phyloP scores from a whole-genome alignment of 2,329 filamentous ascomycete species.

The Lachnellula occidentalis region DNA sequence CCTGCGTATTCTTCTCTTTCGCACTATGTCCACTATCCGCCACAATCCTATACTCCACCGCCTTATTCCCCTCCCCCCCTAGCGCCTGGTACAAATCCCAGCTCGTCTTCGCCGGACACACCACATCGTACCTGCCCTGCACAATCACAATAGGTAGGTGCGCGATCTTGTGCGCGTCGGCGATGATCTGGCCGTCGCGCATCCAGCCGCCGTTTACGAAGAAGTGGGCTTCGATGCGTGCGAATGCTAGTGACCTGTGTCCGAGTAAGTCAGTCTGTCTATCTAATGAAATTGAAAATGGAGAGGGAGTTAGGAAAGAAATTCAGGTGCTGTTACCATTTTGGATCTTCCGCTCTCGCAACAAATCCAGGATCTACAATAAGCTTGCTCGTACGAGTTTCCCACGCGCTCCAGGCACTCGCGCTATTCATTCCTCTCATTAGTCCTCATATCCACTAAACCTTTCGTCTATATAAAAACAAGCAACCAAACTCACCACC shows the following conservation, averaged over 20 bases:
- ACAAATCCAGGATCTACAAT: neutral
- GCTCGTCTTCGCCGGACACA: constrained; percentile 39
- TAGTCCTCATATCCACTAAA: neutral
- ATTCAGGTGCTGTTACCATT: constrained; percentile 13
- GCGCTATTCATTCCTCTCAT: neutral
- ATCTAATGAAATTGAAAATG: neutral
- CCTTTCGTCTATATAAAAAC: neutral
- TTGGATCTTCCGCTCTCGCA: neutral
- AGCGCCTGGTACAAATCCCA: constrained; percentile 39
- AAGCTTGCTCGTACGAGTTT: neutral
- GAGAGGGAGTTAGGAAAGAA: neutral
- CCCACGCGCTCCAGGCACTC: neutral
- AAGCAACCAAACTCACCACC: constrained; percentile 18
- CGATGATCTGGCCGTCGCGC: constrained; percentile 36
- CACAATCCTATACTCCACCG: constrained; percentile 26
- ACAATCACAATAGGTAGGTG: constrained; percentile 34
- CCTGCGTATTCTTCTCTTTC: constrained; percentile 24
- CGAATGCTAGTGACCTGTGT: constrained; percentile 32
- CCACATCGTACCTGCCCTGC: constrained; percentile 42
- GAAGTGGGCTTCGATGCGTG: constrained; percentile 39
- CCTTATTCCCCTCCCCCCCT: constrained; percentile 24
- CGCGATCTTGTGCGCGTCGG: constrained; percentile 26
- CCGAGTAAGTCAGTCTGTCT: too few relatives aligned
- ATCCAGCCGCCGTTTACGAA: constrained; percentile 38
- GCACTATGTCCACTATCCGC: constrained; percentile 26